These are phyloP conservation scores for Aphanoascus verrucosus DNA, from an alignment of 2,329 filamentous ascomycete species.

Conservation along the genomic window DNA sequence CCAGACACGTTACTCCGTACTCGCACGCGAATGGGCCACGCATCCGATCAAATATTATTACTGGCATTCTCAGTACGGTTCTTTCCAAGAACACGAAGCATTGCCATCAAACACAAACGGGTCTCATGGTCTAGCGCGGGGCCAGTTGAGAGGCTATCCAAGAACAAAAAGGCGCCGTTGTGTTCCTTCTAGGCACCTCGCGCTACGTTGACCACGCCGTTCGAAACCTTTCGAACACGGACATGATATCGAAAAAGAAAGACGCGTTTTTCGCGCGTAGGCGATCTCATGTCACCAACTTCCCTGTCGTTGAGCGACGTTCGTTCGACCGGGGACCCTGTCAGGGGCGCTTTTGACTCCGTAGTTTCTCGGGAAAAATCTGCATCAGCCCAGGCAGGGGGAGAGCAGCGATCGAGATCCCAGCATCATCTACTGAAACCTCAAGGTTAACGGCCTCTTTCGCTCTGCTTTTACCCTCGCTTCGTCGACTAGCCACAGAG, in stretches of 20 bases:
- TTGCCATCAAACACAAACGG: too few relatives aligned
- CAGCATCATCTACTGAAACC: neutral
- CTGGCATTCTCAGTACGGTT: too few relatives aligned
- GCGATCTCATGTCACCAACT: neutral
- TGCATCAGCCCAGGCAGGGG: slow-evolving; percentile 3
- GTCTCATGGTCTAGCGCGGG: too few relatives aligned
- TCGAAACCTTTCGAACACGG: neutral
- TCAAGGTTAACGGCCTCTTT: neutral
- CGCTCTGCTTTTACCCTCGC: neutral
- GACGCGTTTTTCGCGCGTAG: neutral
- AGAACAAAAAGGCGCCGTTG: too few relatives aligned
- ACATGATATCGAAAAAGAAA: neutral
- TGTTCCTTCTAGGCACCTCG: neutral
- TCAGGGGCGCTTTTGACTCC: neutral
- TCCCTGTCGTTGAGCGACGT: neutral
- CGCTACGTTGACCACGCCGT: neutral
- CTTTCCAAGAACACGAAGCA: too few relatives aligned
- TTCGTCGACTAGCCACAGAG: too few relatives aligned
- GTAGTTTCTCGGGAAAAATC: neutral
- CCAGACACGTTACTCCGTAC: too few relatives aligned
- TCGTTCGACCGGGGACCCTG: neutral
- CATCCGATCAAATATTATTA: too few relatives aligned
- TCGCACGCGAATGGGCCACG: too few relatives aligned
- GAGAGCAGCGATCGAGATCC: neutral
- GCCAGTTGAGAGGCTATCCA: too few relatives aligned